phyloP scores from a whole-genome alignment of 768 basidiomycete genomes.

The Solioccasus polychromus region DNA sequence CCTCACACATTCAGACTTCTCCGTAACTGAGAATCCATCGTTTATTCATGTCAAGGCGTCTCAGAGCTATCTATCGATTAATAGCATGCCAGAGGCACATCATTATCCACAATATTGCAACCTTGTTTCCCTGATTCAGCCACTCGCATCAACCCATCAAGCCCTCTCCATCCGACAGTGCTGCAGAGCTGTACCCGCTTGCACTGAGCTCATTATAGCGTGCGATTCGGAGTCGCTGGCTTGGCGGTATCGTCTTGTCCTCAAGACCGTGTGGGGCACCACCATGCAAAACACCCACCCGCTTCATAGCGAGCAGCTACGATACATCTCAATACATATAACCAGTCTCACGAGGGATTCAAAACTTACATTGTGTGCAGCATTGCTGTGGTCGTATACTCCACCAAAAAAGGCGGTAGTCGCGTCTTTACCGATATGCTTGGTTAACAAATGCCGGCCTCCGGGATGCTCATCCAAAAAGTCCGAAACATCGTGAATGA shows the following conservation, averaged over 20 bases:
- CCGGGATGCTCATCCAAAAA: constrained; percentile 94
- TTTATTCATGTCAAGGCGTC: too few species aligned
- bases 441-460: constrained; percentile 78
- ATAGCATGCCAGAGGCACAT: too few species aligned
- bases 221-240: constrained; percentile 68
- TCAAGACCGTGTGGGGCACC: constrained; percentile 53
- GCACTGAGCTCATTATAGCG: constrained; percentile 52
- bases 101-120: too few species aligned
- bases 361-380: constrained; percentile 72
- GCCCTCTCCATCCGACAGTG: constrained; percentile 57
- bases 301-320: constrained; percentile 45
- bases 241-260: constrained; percentile 67
- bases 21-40: too few species aligned
- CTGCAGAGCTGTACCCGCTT: constrained; percentile 53
- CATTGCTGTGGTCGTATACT: constrained; percentile 86
- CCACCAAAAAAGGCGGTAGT: constrained; percentile 95
- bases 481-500: constrained; percentile 84
- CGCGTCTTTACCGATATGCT: constrained; percentile 86
- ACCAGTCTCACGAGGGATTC: neutral
- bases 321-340: constrained; percentile 2
- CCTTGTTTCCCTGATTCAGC: too few species aligned
- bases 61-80: too few species aligned
- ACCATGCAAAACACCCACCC: constrained; percentile 52
- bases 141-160: constrained; percentile 33
- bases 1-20: too few species aligned